Conservation (phyloP, 257 asterid genomes). For the Echium plantagineum region DNA sequence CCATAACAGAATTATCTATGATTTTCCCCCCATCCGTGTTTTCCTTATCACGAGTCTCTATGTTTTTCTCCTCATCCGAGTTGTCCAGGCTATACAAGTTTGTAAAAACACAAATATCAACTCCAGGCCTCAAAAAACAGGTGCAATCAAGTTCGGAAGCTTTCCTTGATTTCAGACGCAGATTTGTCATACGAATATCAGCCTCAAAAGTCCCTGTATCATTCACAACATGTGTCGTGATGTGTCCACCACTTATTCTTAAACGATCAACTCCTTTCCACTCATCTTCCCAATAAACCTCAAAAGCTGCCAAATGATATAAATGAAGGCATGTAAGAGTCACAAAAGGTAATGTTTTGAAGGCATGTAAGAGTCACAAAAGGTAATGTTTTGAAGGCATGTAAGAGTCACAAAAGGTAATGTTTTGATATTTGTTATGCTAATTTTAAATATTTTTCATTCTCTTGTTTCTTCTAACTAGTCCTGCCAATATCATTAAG, state of each 20-base stretch:
- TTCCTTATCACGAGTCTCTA: neutral
- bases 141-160: conserved; percentile 59
- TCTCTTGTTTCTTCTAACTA: too few relatives aligned
- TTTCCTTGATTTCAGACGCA: conserved; percentile 75
- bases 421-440: too few relatives aligned
- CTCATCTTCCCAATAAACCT: conserved; percentile 54
- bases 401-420: conserved; percentile 6
- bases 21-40: neutral
- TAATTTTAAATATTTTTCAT: too few relatives aligned
- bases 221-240: conserved; percentile 28
- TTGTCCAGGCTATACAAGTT: conserved; percentile 21
- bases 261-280: conserved; percentile 74
- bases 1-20: too few relatives aligned
- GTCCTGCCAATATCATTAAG: too few relatives aligned
- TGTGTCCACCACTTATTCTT: conserved; percentile 36
- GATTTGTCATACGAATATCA: conserved; percentile 43
- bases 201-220: conserved; percentile 42
- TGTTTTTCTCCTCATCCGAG: conserved; percentile 24
- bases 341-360: neutral
- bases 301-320: conserved; percentile 57
- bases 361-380: conserved; percentile 7
- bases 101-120: conserved; percentile 58
- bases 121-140: conserved; percentile 68
- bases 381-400: too few relatives aligned
- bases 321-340: conserved; percentile 6